phyloP scores from a whole-genome alignment of 108 stramenopile species.

The Aureococcus anophagefferens region DNA sequence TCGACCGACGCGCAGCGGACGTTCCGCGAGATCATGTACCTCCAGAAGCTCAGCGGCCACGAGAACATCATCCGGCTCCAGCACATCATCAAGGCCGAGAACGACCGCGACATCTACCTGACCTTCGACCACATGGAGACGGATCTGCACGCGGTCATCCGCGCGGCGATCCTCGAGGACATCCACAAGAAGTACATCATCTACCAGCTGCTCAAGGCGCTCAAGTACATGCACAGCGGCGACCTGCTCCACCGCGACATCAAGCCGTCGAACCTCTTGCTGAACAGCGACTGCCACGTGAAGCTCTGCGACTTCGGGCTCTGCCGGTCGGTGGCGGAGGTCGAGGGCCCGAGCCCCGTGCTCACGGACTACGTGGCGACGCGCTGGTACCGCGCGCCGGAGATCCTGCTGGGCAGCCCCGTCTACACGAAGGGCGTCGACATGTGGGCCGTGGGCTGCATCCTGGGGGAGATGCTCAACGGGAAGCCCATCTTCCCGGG shows the following conservation, averaged over 20 bases:
- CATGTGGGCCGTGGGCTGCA: conserved; percentile 93
- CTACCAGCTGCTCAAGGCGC: conserved; percentile 64
- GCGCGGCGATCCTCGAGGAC: conserved; percentile 54
- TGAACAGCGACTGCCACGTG: conserved; percentile 45
- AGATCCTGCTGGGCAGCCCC: too few relatives aligned
- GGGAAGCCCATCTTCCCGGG: conserved; percentile 86
- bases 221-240: conserved; percentile 54
- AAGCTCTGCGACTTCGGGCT: conserved; percentile 46
- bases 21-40: conserved; percentile 70
- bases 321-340: background rate
- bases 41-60: conserved; percentile 56
- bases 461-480: conserved; percentile 78
- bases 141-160: conserved; percentile 69
- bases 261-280: conserved; percentile 43
- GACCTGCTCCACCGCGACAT: conserved; percentile 31
- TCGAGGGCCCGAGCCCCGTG: conserved; percentile 9
- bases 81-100: conserved; percentile 62
- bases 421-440: conserved; percentile 73
- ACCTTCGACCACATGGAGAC: conserved; percentile 74
- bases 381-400: conserved; percentile 52
- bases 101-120: conserved; percentile 70
- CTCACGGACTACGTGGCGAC: conserved; percentile 55
- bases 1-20: conserved; percentile 67
- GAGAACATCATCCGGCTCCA: conserved; percentile 63
- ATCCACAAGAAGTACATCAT: conserved; percentile 68